Percentiles rank a stretch among this genome's conserved stretches.
phyloP scores from a whole-genome alignment of 768 basidiomycete genomes.

The Epithele typhae region DNA sequence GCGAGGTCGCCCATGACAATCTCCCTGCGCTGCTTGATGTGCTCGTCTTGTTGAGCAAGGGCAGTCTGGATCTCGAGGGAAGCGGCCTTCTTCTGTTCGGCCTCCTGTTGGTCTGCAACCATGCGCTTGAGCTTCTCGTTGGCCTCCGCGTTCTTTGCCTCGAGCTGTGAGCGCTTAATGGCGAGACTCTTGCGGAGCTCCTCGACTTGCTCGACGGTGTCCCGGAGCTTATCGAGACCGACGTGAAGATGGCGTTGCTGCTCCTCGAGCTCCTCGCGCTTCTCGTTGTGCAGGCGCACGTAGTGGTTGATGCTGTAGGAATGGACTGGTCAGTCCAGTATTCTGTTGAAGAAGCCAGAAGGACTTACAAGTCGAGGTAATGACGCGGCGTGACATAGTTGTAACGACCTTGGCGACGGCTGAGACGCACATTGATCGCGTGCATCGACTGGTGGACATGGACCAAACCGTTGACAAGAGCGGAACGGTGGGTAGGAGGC shows the following conservation, averaged over 20 bases:
- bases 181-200: constrained; percentile 93
- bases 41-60: constrained; percentile 83
- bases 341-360: constrained; percentile 8
- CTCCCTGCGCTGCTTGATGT: constrained; percentile 83
- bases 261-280: constrained; percentile 95
- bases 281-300: constrained; percentile 91
- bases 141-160: constrained; percentile 91
- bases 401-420: constrained; percentile 90
- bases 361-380: constrained; percentile 94
- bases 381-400: constrained; percentile 97
- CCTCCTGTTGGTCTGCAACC: constrained; percentile 98
- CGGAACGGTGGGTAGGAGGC: constrained; percentile 87
- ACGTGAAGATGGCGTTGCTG: constrained; percentile 98
- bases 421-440: constrained; percentile 83
- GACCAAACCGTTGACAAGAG: constrained; percentile 91
- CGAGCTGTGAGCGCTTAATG: constrained; percentile 86
- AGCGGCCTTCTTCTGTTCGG: constrained; percentile 95
- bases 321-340: neutral
- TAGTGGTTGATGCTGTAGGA: constrained; percentile 88
- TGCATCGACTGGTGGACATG: constrained; percentile 88
- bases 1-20: constrained; percentile 95
- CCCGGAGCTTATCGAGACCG: constrained; percentile 92
- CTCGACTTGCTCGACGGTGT: constrained; percentile 96
- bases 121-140: constrained; percentile 97
- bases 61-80: constrained; percentile 96